Evolutionary conservation across 768 basidiomycete species (phyloP), one percentile per base, ranked within the genome.

Genomic region (Termitomyces sp.): DNA sequence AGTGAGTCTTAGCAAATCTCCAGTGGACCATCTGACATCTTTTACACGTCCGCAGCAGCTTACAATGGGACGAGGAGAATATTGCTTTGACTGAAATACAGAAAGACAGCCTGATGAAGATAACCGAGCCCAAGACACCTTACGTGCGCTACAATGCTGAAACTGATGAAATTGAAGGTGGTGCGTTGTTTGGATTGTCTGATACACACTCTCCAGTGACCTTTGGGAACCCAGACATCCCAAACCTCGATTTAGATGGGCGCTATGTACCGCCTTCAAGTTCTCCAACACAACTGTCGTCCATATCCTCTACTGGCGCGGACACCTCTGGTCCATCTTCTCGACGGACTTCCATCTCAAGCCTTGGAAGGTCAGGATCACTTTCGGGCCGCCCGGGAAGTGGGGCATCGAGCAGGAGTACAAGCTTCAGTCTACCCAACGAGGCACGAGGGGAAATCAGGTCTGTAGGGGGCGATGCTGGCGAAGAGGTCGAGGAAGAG

Each of bases 51-150:
- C 64, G 27, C 53, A 79, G 81, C 62, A 95, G 87, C 64, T 68
- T 97, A 66, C 90, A 92, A 67, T 98, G 95, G 95, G 95, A 98
- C 67, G 95, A 98, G 66, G 91, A 85, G 69, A 98, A 97, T 68
- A 79, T 98, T 35, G 91, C 92, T 25, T 71, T 91, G 66, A 97
- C 95, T 1, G 95, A 98, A 73, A 86, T 93, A 62, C 85, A 90
- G 79, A 96, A 96, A 72, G 94, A 96, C 66, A 95, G 92, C 61
- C 76, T 94, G 68, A 98, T 97, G 95, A 98, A 97, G 83, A 98
- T 98, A 67, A 94, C 92, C 2, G 95, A 98, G 67, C 95, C 95
- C 53, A 98, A 98, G 82, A 98, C 95, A 10, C 95, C 95, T 2
- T 98, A 90, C 72, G 95, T 98, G 53, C 80, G 92, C 63, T 95